Evolutionary conservation across 1,284 basidiomycete genomes (phyloP), one percentile per base, ranked within the genome.

Genomic region (Schizopora paradoxa): DNA sequence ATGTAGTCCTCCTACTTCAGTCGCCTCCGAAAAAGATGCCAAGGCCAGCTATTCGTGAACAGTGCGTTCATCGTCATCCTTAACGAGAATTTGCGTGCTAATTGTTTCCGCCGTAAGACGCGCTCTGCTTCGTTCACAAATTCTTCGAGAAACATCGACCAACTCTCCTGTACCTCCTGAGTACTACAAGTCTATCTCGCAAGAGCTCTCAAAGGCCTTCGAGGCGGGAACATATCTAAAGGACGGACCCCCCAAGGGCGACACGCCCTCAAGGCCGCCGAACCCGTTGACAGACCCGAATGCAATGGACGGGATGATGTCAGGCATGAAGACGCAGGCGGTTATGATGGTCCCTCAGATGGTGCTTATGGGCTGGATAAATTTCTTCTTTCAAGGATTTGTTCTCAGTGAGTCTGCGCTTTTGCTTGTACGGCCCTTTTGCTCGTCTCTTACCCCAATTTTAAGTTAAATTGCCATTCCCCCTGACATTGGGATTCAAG

Each of bases 331-430:
- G 74, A 96, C 95, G 41, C 95, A 98, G 68, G 93, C 93, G 74
- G 93, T 98, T 44, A 94, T 95, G 84, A 91, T 91, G 90, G 86
- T 95, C 6, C 91, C 90, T 6, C 91, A 97, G 66, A 98, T 98
- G 84, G 76, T 98, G 53, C 94, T 99, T 58, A 99, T 99, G 96
- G 95, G 94, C 52, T 99, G 96, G 91, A 96, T 99, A 72, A 97
- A 95, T 67, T 94, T 95, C 66, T 99, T 99, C 80, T 99, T 99
- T 70, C 89, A 91, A 54, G 95, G 95, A 26, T 98, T 99, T 63
- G 89, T 99, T 43, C 77, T 97, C 50, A 96, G 95, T 97, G 64
- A 65, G 91, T 82, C 38, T n/a, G 13, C 16, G 28, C 31, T 48
- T 14, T 26, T 13, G 38, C 13, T 33, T 32, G 22, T 26, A 14